A percentile compares a stretch with the other conserved stretches of the same genome.
Conservation (phyloP, 2,329 filamentous ascomycete genomes). For the Monilinia polystroma region DNA sequence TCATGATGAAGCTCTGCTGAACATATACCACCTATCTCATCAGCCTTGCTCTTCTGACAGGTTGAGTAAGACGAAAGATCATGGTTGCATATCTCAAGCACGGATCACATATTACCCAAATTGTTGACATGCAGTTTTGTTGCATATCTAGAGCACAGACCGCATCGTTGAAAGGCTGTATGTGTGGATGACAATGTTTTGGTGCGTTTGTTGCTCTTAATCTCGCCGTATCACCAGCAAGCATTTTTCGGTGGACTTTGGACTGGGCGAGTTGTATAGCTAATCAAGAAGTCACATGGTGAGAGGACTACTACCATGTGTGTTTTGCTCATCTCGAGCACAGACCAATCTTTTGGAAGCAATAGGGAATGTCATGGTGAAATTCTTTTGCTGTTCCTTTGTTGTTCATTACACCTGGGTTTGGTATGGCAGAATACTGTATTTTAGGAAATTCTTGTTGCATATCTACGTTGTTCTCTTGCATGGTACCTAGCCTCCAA, state of each 20-base stretch:
- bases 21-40: neutral
- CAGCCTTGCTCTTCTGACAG: neutral
- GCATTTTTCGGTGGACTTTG: neutral
- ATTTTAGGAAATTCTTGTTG: neutral
- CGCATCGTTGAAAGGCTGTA: neutral
- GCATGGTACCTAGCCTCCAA: too few species aligned
- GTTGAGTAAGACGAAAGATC: neutral
- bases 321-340: neutral
- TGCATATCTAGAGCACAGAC: conserved; percentile 17
- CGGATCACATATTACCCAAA: conserved; percentile 15
- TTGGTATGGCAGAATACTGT: neutral
- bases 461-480: neutral
- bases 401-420: neutral
- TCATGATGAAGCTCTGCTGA: neutral
- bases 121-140: conserved; percentile 14
- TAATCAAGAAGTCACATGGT: neutral
- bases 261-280: neutral
- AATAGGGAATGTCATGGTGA: neutral
- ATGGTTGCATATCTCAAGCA: conserved; percentile 16
- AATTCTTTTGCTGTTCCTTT: neutral
- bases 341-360: neutral
- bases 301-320: neutral
- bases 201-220: too few species aligned
- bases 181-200: neutral
- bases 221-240: neutral